Conservation (phyloP, 2,329 filamentous ascomycete genomes). For the Fusarium incarnatum region DNA sequence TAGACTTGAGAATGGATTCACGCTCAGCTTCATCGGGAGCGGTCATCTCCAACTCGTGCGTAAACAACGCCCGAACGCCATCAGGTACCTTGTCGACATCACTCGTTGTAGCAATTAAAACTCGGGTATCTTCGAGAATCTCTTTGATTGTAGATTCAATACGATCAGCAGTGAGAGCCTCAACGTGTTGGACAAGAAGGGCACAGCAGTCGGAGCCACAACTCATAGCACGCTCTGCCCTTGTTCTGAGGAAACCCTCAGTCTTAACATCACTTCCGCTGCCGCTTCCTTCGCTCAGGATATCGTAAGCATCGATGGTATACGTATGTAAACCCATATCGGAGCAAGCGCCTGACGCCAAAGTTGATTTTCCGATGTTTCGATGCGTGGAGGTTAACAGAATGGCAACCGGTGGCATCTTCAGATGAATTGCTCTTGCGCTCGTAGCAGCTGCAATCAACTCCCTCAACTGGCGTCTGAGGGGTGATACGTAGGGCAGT, state of each 20-base stretch:
- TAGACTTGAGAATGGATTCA: conserved; percentile 84
- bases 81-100: conserved; percentile 96
- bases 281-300: conserved; percentile 85
- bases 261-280: conserved; percentile 94
- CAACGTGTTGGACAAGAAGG: conserved; percentile 88
- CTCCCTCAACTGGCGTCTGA: conserved; percentile 81
- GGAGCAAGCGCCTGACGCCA: conserved; percentile 80
- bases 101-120: conserved; percentile 92
- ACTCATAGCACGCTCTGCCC: conserved; percentile 87
- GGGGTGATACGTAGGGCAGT: conserved; percentile 65
- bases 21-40: conserved; percentile 93
- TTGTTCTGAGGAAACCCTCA: conserved; percentile 86
- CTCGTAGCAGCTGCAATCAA: conserved; percentile 91
- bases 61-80: conserved; percentile 89
- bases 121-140: conserved; percentile 80
- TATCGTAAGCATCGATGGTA: conserved; percentile 89
- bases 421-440: conserved; percentile 84
- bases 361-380: conserved; percentile 89
- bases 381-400: conserved; percentile 91
- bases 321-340: conserved; percentile 94
- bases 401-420: conserved; percentile 88
- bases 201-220: conserved; percentile 88
- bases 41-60: conserved; percentile 92
- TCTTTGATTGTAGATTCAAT: conserved; percentile 89
- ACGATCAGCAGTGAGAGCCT: conserved; percentile 89